A percentile compares a stretch with the other conserved stretches of the same genome.
phyloP scores from a whole-genome alignment of 2,329 filamentous ascomycete genomes.

The Chalaropsis thielavioides region DNA sequence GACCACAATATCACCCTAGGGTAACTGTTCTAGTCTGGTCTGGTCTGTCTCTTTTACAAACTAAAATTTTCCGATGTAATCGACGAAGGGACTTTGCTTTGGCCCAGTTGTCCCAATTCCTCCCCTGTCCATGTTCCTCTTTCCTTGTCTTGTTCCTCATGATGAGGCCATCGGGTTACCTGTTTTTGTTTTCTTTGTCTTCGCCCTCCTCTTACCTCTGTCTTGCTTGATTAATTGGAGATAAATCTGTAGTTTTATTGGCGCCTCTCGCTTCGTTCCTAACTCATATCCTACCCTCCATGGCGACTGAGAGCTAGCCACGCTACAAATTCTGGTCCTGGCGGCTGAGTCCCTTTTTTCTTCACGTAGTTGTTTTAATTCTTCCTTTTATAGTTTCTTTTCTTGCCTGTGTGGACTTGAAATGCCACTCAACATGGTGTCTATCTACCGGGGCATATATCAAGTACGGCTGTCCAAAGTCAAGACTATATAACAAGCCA shows the following conservation, averaged over 20 bases:
- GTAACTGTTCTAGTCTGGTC: background rate
- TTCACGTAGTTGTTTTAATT: background rate
- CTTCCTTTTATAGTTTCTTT: background rate
- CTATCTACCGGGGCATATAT: background rate
- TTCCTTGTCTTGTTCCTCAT: background rate
- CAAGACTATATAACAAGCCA: conserved; percentile 1
- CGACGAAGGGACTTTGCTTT: background rate
- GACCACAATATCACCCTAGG: background rate
- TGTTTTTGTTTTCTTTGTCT: background rate
- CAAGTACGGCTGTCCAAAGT: background rate
- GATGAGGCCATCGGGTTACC: background rate
- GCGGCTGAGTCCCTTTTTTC: background rate
- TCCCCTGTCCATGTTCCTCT: background rate
- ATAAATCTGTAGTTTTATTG: background rate
- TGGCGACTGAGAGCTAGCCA: background rate
- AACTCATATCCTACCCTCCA: background rate
- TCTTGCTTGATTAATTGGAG: background rate
- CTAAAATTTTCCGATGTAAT: conserved; percentile 3
- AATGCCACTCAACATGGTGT: background rate
- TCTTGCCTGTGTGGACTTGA: background rate
- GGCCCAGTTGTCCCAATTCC: background rate
- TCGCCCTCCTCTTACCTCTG: background rate
- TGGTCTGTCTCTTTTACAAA: background rate
- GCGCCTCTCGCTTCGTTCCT: background rate
- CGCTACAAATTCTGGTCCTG: background rate